Base-by-base conservation (phyloP, 345 rosid species). In the Schrenkiella parvula region DNA sequence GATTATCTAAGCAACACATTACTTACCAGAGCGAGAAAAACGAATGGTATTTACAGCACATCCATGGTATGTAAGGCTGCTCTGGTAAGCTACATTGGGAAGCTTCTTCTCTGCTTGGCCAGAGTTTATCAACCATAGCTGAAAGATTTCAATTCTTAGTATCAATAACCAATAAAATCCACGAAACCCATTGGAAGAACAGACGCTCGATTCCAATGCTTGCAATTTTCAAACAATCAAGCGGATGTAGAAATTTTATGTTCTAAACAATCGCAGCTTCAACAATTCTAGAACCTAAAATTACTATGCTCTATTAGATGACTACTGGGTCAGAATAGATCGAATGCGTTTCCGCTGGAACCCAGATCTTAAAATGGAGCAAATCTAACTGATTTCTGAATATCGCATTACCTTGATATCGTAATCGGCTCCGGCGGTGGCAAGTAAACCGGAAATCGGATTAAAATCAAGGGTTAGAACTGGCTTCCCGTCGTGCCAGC, bases 351-450 rank as follows among this genome's bases (percentile, higher is more conserved):
- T 31, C n/a, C 17, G 5, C 15, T 23, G 8, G 9, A 61, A 9
- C 38, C 3, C 34, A 29, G 34, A 56, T 38, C 32, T 8, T 14
- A 18, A 2, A 28, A 12, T 4, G 4, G 38, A 28, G 10, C 0
- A 23, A 46, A 25, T 48, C 58, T 0, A 37, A 32, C 0, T 22
- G 26, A 32, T 26, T 11, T 19, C 6, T 2, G 15, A 59, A 43
- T 15, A 35, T 19, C 5, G 11, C 29, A 2, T 17, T 10, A 89
- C 98, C 92, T 93, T 93, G 84, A 93, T 83, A 59, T 93, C 98
- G 76, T 63, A 88, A 80, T 93, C 98, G 76, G 98, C 96, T 66
- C 98, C 98, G 78, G 92, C 97, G 74, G 96, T 89, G 82, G 98
- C 98, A 47, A 93, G 98, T 68, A 86, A 80, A 37, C 95, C 90